Conservation (phyloP, 2,329 filamentous ascomycete species). For the Waltergamsia citrina region DNA sequence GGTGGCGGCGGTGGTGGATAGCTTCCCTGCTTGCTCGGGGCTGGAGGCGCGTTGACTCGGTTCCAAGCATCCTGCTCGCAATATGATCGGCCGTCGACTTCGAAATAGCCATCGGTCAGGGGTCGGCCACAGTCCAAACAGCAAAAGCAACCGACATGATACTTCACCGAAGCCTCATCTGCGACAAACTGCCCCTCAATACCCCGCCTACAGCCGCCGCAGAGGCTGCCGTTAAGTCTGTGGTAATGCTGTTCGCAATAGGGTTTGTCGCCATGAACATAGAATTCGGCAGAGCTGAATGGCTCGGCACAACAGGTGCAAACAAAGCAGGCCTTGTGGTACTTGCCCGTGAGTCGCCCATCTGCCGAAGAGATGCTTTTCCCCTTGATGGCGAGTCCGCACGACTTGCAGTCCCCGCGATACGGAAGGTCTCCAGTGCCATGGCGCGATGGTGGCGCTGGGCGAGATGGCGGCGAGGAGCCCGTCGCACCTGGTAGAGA, state of each 20-base stretch:
- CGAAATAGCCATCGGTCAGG: constrained; percentile 81
- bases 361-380: constrained; percentile 94
- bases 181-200: constrained; percentile 94
- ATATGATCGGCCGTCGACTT: constrained; percentile 69
- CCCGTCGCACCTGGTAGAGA: constrained; percentile 2
- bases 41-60: constrained; percentile 26
- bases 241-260: constrained; percentile 94
- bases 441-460: constrained; percentile 15
- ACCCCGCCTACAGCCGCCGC: constrained; percentile 66
- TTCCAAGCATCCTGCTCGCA: constrained; percentile 80
- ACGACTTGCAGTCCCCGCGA: constrained; percentile 77
- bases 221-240: constrained; percentile 79
- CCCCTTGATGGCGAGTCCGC: constrained; percentile 66
- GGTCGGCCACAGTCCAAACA: constrained; percentile 70
- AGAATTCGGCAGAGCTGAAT: constrained; percentile 84
- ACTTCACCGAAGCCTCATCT: constrained; percentile 68
- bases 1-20: not conserved
- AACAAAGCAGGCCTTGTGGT: constrained; percentile 91
- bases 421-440: constrained; percentile 33
- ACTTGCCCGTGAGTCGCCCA: constrained; percentile 82
- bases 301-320: constrained; percentile 75
- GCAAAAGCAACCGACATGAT: constrained; percentile 78
- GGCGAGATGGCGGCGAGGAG: constrained; percentile 3
- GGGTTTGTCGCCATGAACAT: constrained; percentile 77
- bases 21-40: not conserved